Conservation (phyloP, 495 filamentous ascomycete genomes). For the Xylaria telfairii region DNA sequence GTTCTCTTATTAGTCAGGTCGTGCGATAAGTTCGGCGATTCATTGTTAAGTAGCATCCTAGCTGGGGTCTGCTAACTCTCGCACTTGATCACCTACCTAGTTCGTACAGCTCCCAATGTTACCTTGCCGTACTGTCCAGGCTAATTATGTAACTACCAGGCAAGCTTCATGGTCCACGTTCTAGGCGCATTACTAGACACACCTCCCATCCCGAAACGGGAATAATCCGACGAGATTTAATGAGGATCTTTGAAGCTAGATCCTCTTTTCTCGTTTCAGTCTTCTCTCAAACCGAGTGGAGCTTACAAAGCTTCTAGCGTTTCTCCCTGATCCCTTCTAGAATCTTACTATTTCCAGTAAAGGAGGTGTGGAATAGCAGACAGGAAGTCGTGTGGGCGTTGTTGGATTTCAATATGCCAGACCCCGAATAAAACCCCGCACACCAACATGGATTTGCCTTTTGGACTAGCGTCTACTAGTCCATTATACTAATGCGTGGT, state of each 20-base stretch:
- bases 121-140: neutral
- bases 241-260: conserved; percentile 18
- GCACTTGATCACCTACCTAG: conserved; percentile 4
- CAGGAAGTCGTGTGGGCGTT: neutral
- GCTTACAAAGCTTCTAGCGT: conserved; percentile 11
- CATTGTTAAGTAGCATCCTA: neutral
- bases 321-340: conserved; percentile 14
- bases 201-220: conserved; percentile 11
- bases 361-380: neutral
- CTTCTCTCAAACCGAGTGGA: conserved; percentile 4
- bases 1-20: neutral
- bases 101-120: neutral
- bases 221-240: neutral
- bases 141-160: conserved; percentile 1
- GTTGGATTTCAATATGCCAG: neutral
- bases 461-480: conserved; percentile 3
- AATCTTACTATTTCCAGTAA: conserved; percentile 14
- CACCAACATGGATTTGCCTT: neutral
- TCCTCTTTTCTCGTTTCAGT: conserved; percentile 16
- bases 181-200: conserved; percentile 2
- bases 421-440: conserved; percentile 16
- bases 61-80: neutral
- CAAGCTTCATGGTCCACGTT: neutral
- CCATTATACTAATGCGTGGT: conserved; percentile 22
- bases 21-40: neutral